Evolutionary conservation across 2,329 filamentous ascomycete species (phyloP), one percentile per base, ranked within the genome.

Genomic region (Beauveria varroae): DNA sequence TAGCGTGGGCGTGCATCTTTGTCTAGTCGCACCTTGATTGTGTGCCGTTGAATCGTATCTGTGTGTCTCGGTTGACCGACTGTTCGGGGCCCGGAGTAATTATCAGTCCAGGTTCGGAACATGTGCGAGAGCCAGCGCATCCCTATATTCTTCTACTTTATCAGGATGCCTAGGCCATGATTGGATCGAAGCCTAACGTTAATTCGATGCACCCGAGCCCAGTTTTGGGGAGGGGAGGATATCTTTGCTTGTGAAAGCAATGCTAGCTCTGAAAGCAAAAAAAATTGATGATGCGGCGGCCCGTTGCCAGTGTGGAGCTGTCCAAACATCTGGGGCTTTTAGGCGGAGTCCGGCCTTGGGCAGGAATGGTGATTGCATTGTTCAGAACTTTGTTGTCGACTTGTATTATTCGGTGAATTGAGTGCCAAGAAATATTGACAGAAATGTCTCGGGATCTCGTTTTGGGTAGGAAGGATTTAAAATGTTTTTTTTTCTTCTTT

Each of bases 221-320:
- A 49, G 26, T 50, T 22, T 41, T 9, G 30, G 34, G 51, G n/a
- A 18, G 20, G 30, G 16, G 26, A 20, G 8, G 16, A 37, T 20
- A 24, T 54, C 20, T 43, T 30, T 41, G 52, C 52, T 56, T 46
- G 40, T 56, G 43, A 47, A 46, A 24, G 34, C 37, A 28, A 16
- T n/a, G 51, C 22, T 47, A 43, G n/a, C 41, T 20, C 16, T 26
- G 34, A 12, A 18, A 37, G 22, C 30, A 51, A 62, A 40, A 46
- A 54, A 50, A 60, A 60, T 12, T 44, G 49, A 55, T 59, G 57
- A 43, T 57, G 57, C 55, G 18, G 46, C 57, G 57, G 57, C 47
- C 57, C 57, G 47, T 59, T 59, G 57, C 26, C 44, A 52, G 22
- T 41, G 57, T 51, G 57, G 46, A 30, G 57, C 34, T 57, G 26